phyloP scores from a whole-genome alignment of 2,329 filamentous ascomycete species.

The Cadophora luteo-olivacea region DNA sequence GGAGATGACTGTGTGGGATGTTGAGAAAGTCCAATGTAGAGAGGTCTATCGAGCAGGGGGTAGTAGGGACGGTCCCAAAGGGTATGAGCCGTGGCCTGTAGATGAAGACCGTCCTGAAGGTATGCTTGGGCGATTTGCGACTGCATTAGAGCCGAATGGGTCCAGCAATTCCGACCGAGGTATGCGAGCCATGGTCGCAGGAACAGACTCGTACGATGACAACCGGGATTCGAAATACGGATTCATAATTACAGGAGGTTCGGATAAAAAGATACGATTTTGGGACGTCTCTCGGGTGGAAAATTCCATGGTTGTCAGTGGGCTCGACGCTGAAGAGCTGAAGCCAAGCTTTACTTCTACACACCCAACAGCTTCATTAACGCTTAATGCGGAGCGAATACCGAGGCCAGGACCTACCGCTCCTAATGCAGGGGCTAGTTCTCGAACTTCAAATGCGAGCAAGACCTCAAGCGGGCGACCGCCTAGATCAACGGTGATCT shows the following conservation, averaged over 20 bases:
- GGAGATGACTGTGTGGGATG: constrained; percentile 94
- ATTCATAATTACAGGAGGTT: constrained; percentile 86
- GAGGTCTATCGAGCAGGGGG: constrained; percentile 81
- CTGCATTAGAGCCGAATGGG: constrained; percentile 68
- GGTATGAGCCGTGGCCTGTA: constrained; percentile 85
- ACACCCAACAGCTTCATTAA: constrained; percentile 67
- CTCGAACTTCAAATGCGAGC: constrained; percentile 38
- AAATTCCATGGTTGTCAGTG: constrained; percentile 80
- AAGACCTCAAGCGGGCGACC: constrained; percentile 51
- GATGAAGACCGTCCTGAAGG: constrained; percentile 89
- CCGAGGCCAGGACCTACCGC: constrained; percentile 40
- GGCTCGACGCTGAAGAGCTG: constrained; percentile 71
- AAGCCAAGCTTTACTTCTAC: constrained; percentile 75
- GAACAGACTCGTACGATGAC: constrained; percentile 73
- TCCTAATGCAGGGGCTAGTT: constrained; percentile 43
- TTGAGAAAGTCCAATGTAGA: constrained; percentile 86
- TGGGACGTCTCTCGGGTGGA: constrained; percentile 88
- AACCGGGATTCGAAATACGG: constrained; percentile 77
- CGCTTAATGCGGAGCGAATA: constrained; percentile 66
- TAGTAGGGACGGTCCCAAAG: constrained; percentile 64
- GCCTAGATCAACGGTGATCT: constrained; percentile 83
- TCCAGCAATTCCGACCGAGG: constrained; percentile 65
- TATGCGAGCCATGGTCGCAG: constrained; percentile 77
- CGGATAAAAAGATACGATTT: constrained; percentile 89
- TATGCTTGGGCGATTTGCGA: constrained; percentile 86